Evolutionary conservation across 2,329 filamentous ascomycete species (phyloP), one percentile per base, ranked within the genome.

Genomic region (Colletotrichum higginsianum): DNA sequence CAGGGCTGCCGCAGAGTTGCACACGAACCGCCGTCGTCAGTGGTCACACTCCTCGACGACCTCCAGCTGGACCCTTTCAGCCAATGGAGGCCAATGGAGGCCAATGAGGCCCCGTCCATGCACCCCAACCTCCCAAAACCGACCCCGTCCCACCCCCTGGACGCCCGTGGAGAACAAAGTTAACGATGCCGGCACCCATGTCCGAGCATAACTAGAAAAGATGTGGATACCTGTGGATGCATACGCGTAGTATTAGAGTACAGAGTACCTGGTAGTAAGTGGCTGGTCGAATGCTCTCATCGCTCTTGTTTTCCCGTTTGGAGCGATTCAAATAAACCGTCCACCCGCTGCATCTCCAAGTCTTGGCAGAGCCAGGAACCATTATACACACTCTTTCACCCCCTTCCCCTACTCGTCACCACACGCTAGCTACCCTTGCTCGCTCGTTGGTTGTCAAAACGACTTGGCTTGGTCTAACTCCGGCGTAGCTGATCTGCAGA

Each of bases 1-100:
- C 70, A 72, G 61, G 26, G 47, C 61, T 72, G 70, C 70, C 70
- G 66, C 70, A 72, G 70, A 61, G 55, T 57, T 47, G 47, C 65
- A 69, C 67, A 50, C 58, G 58, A 44, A 68, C 47, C 67, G 50
- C 52, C 15, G 18, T 56, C 42, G 38, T 26, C 26, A 46, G 18
- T 56, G 30, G 26, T 21, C 26, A 46, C 42, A 55, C 66, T 64
- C 46, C 58, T 40, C 46, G 40, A 66, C 30, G 60, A 71, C 55
- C 56, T 56, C 23, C 50, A 23, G 38, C 47, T 50, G 67, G 49
- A 23, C n/a, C 60, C 47, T 12, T 38, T 13, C 35, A 30, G 18
- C 44, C 7, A 8, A 49, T 49, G 7, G 35, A 38, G 46, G 21
- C 47, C 13, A 52, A 55, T 55, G 52, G 38, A 18, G 53, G 44